Evolutionary conservation across 805 yeast species (phyloP).

Genomic region (Wickerhamiella siamensis): DNA sequence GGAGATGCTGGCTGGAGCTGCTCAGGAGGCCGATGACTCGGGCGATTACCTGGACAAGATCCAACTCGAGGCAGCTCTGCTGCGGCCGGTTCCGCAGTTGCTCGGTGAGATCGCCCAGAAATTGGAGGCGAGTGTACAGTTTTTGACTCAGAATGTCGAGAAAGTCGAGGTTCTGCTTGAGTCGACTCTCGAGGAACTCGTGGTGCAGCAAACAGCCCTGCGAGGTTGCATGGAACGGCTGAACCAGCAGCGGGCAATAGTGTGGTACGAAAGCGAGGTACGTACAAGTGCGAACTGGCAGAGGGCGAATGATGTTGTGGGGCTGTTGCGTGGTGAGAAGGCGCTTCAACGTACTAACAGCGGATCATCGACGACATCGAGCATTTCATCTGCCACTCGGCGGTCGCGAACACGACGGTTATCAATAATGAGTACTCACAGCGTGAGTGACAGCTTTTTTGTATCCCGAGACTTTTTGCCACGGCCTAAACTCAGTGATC

Average conservation of each 20-base stretch:
- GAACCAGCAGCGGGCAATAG: conserved; percentile 2
- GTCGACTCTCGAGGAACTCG: background rate
- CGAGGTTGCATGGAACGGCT: background rate
- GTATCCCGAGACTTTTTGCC: conserved; percentile 20
- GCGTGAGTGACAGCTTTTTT: conserved; percentile 20
- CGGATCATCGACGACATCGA: conserved; percentile 13
- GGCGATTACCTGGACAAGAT: background rate
- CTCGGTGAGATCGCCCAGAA: background rate
- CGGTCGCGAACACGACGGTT: conserved; percentile 20
- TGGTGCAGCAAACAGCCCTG: background rate
- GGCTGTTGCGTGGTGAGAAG: conserved; percentile 4
- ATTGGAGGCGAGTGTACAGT: background rate
- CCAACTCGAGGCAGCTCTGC: background rate
- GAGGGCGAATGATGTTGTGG: conserved; percentile 5
- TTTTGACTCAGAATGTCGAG: background rate
- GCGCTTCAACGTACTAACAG: conserved; percentile 15
- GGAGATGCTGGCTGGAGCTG: background rate
- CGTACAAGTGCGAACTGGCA: conserved; percentile 7
- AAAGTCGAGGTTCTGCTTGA: background rate
- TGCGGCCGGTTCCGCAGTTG: background rate
- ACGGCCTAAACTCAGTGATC: conserved; percentile 23
- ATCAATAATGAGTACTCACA: conserved; percentile 17
- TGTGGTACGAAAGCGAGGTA: conserved; percentile 20
- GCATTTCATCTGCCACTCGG: conserved; percentile 2
- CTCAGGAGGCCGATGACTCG: background rate